Evolutionary conservation across 805 yeast genomes (phyloP).

Genomic region (Starmerella ratchasimensis): DNA sequence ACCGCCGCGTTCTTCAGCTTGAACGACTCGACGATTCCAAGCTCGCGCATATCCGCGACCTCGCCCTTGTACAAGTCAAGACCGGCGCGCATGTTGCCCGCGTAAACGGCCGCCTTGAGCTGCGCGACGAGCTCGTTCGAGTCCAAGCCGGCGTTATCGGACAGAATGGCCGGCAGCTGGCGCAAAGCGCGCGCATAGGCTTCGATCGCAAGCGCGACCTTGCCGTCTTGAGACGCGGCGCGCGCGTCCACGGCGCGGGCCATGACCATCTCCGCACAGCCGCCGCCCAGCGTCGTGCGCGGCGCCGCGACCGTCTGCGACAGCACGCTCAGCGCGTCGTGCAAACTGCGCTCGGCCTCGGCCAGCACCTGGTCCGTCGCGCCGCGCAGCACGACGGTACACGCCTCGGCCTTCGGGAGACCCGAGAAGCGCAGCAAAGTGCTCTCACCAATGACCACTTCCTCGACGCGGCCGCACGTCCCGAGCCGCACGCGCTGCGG

Average conservation of each 20-base stretch:
- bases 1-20: slow-evolving; percentile 90
- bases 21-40: slow-evolving; percentile 85
- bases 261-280: slow-evolving; percentile 93
- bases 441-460: slow-evolving; percentile 85
- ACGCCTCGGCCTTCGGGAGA: slow-evolving; percentile 87
- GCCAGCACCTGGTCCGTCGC: slow-evolving; percentile 94
- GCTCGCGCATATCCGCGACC: slow-evolving; percentile 86
- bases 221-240: slow-evolving; percentile 86
- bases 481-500: slow-evolving; percentile 82
- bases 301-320: slow-evolving; percentile 91
- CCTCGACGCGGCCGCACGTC: slow-evolving; percentile 79
- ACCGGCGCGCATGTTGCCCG: slow-evolving; percentile 85
- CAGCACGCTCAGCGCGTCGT: slow-evolving; percentile 89
- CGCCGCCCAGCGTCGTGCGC: slow-evolving; percentile 86
- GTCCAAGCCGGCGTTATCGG: slow-evolving; percentile 95
- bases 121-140: slow-evolving; percentile 84
- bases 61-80: slow-evolving; percentile 72
- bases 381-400: slow-evolving; percentile 90
- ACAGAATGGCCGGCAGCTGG: slow-evolving; percentile 87
- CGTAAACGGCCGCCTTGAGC: slow-evolving; percentile 78
- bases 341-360: slow-evolving; percentile 93
- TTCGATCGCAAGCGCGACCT: slow-evolving; percentile 86
- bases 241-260: slow-evolving; percentile 88
- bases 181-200: slow-evolving; percentile 88
- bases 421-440: slow-evolving; percentile 87